Evolutionary conservation across 163 green algal species (phyloP).

Genomic region (Chlorella variabilis): DNA sequence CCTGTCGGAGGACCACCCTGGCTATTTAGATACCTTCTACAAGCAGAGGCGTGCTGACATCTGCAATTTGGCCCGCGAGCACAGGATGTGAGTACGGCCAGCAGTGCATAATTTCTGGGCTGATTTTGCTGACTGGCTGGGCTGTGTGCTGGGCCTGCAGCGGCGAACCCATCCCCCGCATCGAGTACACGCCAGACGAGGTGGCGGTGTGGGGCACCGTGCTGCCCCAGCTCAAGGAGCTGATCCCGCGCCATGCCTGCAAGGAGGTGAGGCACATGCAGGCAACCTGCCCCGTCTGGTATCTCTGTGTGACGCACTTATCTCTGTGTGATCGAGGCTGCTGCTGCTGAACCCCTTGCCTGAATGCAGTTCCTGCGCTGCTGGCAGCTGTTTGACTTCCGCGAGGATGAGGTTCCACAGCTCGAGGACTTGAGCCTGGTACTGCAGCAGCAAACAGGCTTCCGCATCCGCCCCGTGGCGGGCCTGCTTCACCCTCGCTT

Average conservation of each 20-base stretch:
- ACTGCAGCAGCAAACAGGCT: conserved; percentile 72
- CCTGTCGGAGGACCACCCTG: conserved; percentile 78
- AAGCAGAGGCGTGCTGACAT: conserved; percentile 80
- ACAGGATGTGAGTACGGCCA: conserved; percentile 66
- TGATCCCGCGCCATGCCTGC: conserved; percentile 85
- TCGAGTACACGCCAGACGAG: conserved; percentile 86
- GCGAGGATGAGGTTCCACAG: conserved; percentile 64
- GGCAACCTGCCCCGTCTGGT: too few species aligned
- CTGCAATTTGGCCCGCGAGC: conserved; percentile 67
- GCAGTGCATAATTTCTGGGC: neutral
- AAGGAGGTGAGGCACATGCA: conserved; percentile 31
- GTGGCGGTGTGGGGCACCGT: conserved; percentile 73
- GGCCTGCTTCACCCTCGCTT: conserved; percentile 59
- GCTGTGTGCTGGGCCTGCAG: conserved; percentile 45
- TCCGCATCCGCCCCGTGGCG: conserved; percentile 86
- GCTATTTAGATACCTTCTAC: conserved; percentile 84
- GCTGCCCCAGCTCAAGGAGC: conserved; percentile 66
- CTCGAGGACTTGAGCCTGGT: conserved; percentile 77
- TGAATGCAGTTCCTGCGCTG: conserved; percentile 68
- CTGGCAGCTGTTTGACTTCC: conserved; percentile 74
- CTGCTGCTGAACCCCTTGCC: neutral
- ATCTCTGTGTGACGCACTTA: too few species aligned
- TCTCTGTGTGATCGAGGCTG: too few species aligned
- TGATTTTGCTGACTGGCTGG: too few species aligned
- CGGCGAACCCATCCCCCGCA: conserved; percentile 74